Evolutionary conservation across 1,284 basidiomycete species (phyloP).

Genomic region (Heterobasidion irregulare): DNA sequence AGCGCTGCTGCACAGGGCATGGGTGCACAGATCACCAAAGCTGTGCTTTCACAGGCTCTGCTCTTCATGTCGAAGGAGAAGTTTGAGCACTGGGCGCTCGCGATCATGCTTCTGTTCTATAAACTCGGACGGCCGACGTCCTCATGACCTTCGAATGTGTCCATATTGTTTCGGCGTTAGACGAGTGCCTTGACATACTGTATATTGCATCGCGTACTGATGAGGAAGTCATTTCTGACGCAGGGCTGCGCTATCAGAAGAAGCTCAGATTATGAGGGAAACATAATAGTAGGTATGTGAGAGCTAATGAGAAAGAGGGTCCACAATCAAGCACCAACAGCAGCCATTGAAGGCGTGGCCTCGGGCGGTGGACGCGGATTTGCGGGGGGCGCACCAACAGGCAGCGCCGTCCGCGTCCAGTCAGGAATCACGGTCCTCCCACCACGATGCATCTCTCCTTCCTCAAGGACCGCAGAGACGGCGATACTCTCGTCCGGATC

Average conservation of each 20-base stretch:
- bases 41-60: constrained; percentile 77
- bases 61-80: constrained; percentile 80
- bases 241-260: no score
- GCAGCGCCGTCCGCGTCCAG: constrained; percentile 65
- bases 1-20: constrained; percentile 53
- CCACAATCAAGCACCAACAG: constrained; percentile 12
- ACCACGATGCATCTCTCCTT: constrained; percentile 4
- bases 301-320: not conserved
- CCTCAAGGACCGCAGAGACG: constrained; percentile 26
- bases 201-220: not conserved
- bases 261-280: not conserved
- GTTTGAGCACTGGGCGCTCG: constrained; percentile 70
- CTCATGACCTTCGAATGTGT: not conserved
- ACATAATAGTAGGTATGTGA: not conserved
- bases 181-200: not conserved
- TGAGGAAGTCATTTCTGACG: not conserved
- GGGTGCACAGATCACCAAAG: constrained; percentile 86
- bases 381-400: constrained; percentile 52
- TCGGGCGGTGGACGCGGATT: constrained; percentile 10
- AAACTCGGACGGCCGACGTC: not conserved
- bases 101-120: constrained; percentile 46
- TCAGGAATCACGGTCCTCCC: constrained; percentile 54
- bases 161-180: not conserved
- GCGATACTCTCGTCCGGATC: constrained; percentile 28
- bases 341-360: constrained; percentile 4